phyloP scores from a whole-genome alignment of 495 filamentous ascomycete genomes.

The Podospora tetraspora region DNA sequence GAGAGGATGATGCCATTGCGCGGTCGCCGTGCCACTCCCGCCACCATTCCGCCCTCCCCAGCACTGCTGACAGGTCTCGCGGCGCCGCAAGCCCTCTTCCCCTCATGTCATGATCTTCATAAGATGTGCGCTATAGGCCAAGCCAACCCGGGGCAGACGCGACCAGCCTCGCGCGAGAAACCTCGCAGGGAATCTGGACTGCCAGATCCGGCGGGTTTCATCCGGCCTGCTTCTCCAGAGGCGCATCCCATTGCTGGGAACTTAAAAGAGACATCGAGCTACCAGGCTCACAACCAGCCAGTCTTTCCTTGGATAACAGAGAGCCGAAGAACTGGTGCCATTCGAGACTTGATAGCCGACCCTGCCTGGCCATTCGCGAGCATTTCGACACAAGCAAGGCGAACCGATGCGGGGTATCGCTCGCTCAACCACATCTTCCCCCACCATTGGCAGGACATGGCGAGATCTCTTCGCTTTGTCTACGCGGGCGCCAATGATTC shows the following conservation, averaged over 20 bases:
- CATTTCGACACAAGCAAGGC: neutral
- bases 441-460: neutral
- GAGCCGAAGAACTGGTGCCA: neutral
- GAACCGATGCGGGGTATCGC: neutral
- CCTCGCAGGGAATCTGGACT: neutral
- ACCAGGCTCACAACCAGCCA: neutral
- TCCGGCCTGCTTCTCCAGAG: neutral
- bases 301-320: neutral
- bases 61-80: neutral
- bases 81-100: neutral
- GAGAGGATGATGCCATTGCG: neutral
- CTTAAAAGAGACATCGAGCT: no score
- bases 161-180: neutral
- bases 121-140: slow-evolving; percentile 43
- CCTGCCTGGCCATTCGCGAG: neutral
- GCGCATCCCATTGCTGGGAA: neutral
- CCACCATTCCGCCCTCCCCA: neutral
- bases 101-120: slow-evolving; percentile 32
- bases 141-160: slow-evolving; percentile 12
- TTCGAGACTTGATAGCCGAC: neutral
- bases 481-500: neutral
- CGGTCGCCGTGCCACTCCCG: neutral
- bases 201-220: neutral
- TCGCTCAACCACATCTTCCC: neutral
- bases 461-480: neutral